Base-by-base conservation (phyloP, 768 basidiomycete genomes). In the Hortiboletus campestris region DNA sequence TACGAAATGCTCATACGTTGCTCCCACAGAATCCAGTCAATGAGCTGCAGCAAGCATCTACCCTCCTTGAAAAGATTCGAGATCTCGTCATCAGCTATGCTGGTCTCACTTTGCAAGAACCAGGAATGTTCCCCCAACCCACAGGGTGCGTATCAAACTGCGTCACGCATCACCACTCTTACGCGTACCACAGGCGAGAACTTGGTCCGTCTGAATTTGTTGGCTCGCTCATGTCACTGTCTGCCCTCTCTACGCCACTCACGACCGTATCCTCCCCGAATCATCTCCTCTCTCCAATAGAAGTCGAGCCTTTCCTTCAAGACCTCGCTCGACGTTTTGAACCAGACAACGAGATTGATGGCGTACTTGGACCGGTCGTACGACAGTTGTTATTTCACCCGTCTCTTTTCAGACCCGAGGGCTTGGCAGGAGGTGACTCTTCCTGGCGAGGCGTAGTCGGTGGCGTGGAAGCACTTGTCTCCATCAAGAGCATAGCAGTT, bases 81-180 rank as follows among this genome's bases (percentile, higher is more conserved):
- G 81, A 88, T 53, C 78, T 97, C 16, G 72, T 98, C 47, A 83
- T 98, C 60, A 92, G 88, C 53, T 97, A 97, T 73, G 83, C 87
- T 12, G 95, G 94, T 6, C 79, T 98, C 46, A 89, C 82, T 22
- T 76, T 99, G 11, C 93, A 95, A 72, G 94, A 95, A 56, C 91
- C 95, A 2, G 86, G 85, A 38, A 95, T 98, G 88, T 98, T 99
- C 62, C 90, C 93, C 46, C 92, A 97, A 62, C 95, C 94, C 11
- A 52, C 72, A 50, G 81, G 84, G 94, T 91, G 70, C 56, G 82
- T 75, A 25, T 45, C 20, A 46, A 34, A 17, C 8, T 17, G 20
- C 14, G 36, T 38, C 32, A 42, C 22, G 16, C 32, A 25, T n/a
- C 20, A 36, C 25, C 46, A 14, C 20, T 46, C 50, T 53, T 31